Evolutionary conservation across 495 filamentous ascomycete genomes (phyloP).

Genomic region (Neurospora hispaniola): DNA sequence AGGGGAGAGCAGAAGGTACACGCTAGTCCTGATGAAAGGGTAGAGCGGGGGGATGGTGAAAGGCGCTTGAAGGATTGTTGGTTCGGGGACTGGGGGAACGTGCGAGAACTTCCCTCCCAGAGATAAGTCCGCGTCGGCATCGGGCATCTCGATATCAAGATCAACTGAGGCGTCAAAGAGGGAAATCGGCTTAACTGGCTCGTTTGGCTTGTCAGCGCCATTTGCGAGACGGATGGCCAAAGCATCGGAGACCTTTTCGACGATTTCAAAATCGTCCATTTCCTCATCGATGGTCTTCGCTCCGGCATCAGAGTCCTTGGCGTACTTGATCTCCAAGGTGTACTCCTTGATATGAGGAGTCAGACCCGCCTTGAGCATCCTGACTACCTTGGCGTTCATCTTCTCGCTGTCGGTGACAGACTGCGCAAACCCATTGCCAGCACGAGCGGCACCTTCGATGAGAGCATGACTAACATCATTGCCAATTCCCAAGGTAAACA

Average conservation of each 20-base stretch:
- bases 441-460: slow-evolving; percentile 55
- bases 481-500: slow-evolving; percentile 61
- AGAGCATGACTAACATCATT: slow-evolving; percentile 48
- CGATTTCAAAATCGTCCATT: slow-evolving; percentile 41
- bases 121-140: slow-evolving; percentile 14
- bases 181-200: slow-evolving; percentile 38
- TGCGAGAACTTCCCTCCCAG: slow-evolving; percentile 30
- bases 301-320: slow-evolving; percentile 13
- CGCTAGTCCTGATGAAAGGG: slow-evolving; percentile 48
- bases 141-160: slow-evolving; percentile 24
- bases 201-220: not conserved
- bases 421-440: slow-evolving; percentile 59
- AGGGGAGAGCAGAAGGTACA: slow-evolving; percentile 53
- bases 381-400: slow-evolving; percentile 52
- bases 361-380: slow-evolving; percentile 61
- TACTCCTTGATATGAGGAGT: slow-evolving; percentile 51
- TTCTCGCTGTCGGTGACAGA: slow-evolving; percentile 46
- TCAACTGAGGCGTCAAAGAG: slow-evolving; percentile 44
- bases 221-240: slow-evolving; percentile 19
- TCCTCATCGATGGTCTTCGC: not conserved
- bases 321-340: slow-evolving; percentile 49
- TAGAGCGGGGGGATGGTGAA: slow-evolving; percentile 51
- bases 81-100: slow-evolving; percentile 37
- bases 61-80: slow-evolving; percentile 53
- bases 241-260: slow-evolving; percentile 42